Evolutionary conservation across 2,329 filamentous ascomycete genomes (phyloP), one percentile per base, ranked within the genome.

Genomic region (Colletotrichum agaves): DNA sequence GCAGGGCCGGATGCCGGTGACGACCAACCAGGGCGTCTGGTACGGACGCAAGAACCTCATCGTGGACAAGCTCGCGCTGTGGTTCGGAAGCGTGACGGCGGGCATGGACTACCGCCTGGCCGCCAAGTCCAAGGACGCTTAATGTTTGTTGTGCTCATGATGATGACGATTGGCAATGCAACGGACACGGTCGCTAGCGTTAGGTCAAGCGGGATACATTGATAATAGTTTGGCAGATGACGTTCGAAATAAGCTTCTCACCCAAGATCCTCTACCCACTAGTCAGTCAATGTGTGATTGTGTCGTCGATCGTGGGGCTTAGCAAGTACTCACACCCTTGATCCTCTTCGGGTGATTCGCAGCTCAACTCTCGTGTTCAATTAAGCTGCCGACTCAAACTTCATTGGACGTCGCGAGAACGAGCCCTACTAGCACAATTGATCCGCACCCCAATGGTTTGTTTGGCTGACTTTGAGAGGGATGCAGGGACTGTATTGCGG

Each of bases 1-100:
- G 5, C 72, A 73, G 0, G 74, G 77, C n/a, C 72, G 78, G 19
- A 74, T 80, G 52, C 79, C 78, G 8, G 79, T 79, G 61, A 71
- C 74, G n/a, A 80, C 76, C 4, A 74, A 75, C 11, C 61, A 77
- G 49, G 72, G 72, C 0, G 75, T 77, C 1, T 81, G 77, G 78
- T 81, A 81, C 35, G 78, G 77, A 0, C 72, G 78, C 1, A 72
- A 70, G 19, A 75, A 75, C 41, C 65, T 78, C 37, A 63, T 73
- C 3, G 65, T 73, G 3, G 78, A 80, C 62, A 71, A 69, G 49
- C 74, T 74, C 72, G 75, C 72, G 47, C 70, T 74, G 52, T 70
- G 73, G 61, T 75, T 78, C 60, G 77, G 76, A 0, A 74, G 72
- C 44, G 67, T 80, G 47, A 75, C 74, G 2, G 73, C 73, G 0